Conservation (phyloP, 2,329 filamentous ascomycete species). For the Periconia macrospinosa region DNA sequence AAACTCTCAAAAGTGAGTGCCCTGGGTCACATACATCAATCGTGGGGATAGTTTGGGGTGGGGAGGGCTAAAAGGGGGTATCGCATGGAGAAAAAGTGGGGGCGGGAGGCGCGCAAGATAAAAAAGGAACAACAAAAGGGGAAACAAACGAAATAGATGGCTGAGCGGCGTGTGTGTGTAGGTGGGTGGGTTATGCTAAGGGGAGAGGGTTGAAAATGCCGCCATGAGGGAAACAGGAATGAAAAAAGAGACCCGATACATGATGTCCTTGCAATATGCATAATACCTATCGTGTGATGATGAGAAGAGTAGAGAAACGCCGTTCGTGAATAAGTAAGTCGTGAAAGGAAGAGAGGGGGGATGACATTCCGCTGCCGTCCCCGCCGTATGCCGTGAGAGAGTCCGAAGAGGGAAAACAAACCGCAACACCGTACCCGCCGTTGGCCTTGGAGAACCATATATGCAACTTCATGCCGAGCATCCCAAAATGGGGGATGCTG, state of each 20-base stretch:
- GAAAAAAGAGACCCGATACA: slow-evolving; percentile 9
- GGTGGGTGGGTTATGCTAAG: not conserved
- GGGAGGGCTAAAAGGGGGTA: slow-evolving; percentile 32
- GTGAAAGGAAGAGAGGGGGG: slow-evolving; percentile 16
- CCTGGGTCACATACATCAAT: slow-evolving; percentile 11
- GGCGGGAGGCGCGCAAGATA: too few relatives aligned
- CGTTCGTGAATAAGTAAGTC: slow-evolving; percentile 26
- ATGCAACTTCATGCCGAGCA: slow-evolving; percentile 28
- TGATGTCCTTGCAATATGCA: slow-evolving; percentile 23
- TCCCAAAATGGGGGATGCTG: slow-evolving; percentile 4
- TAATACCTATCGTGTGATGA: slow-evolving; percentile 9
- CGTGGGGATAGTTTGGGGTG: slow-evolving; percentile 1
- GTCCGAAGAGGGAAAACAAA: slow-evolving; percentile 15
- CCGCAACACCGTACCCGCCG: slow-evolving; percentile 16
- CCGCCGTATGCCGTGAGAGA: slow-evolving; percentile 18
- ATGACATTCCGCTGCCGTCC: slow-evolving; percentile 8
- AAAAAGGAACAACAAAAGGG: slow-evolving; percentile 30
- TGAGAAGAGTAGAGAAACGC: slow-evolving; percentile 22
- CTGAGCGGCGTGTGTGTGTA: slow-evolving; percentile 3
- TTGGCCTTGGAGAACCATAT: slow-evolving; percentile 11
- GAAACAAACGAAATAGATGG: slow-evolving; percentile 13
- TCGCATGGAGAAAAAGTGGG: slow-evolving; percentile 17
- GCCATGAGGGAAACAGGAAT: slow-evolving; percentile 14
- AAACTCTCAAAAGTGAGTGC: too few relatives aligned
- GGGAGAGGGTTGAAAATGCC: slow-evolving; percentile 15